These are phyloP conservation scores for Phytophthora capsici DNA, from an alignment of 352 stramenopile genomes.

Conservation along the genomic window DNA sequence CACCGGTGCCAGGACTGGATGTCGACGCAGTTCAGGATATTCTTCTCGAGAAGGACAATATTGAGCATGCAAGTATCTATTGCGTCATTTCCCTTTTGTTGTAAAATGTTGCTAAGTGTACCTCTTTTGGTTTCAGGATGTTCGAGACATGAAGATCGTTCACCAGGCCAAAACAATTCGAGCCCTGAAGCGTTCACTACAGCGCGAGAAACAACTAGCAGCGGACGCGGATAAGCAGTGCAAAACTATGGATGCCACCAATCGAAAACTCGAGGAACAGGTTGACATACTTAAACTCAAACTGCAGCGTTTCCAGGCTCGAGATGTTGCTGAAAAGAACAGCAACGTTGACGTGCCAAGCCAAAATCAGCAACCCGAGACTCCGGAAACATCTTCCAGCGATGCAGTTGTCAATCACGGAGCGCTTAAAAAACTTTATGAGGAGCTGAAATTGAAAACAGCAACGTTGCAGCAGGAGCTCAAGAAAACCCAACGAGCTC, in stretches of 20 bases:
- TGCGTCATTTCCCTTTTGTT: neutral
- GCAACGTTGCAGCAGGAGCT: conserved; percentile 61
- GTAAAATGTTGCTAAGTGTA: conserved; percentile 3
- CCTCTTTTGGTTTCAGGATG: conserved; percentile 47
- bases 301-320: conserved; percentile 55
- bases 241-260: conserved; percentile 42
- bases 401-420: conserved; percentile 5
- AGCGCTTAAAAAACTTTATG: conserved; percentile 52
- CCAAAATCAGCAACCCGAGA: conserved; percentile 7
- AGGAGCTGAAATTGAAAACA: conserved; percentile 71
- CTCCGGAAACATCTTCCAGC: neutral
- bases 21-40: conserved; percentile 60
- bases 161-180: conserved; percentile 77
- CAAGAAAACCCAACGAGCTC: conserved; percentile 74
- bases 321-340: conserved; percentile 34
- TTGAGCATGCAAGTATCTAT: conserved; percentile 54
- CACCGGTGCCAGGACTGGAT: conserved; percentile 69
- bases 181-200: conserved; percentile 58
- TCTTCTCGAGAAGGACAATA: conserved; percentile 61
- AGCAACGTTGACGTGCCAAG: conserved; percentile 1
- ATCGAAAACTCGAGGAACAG: conserved; percentile 57
- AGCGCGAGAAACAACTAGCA: conserved; percentile 66
- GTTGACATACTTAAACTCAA: conserved; percentile 71
- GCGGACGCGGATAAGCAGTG: conserved; percentile 46
- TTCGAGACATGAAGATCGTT: conserved; percentile 81